Base-by-base conservation (phyloP, 306 rosid genomes). In the Quillaja saponaria region DNA sequence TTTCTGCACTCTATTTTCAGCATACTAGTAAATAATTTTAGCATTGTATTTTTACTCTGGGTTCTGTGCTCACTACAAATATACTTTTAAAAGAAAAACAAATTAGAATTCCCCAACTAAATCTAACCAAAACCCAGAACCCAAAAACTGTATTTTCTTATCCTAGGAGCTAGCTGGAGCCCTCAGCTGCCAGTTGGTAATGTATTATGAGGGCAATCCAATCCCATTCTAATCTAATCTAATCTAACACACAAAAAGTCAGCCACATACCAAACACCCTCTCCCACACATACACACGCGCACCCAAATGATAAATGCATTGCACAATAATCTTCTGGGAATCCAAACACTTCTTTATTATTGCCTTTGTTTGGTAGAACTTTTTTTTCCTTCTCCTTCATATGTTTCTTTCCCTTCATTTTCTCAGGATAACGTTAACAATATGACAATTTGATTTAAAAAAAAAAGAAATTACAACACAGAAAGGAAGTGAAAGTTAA, bases 391-490 rank as follows among this genome's bases (percentile, higher is more conserved):
- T 2, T 12, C 6, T 63, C 66, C 53, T 59, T 31, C 71, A 49
- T 68, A 48, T 57, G 61, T 71, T 41, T 18, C 20, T 65, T 63
- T 69, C 68, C 72, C 47, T 76, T 78, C 85, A 72, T 82, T 84
- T 77, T 75, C 80, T 76, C 84, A 75, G 81, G 83, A 82, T 63
- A 81, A 63, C 74, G 55, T 85, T 73, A 76, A 80, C 49, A 77
- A 67, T 34, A 64, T 65, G 63, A 74, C 71, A 74, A 61, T 70
- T 42, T 6, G 65, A 60, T 55, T 51, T 52, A 60, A 46, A 16
- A 48, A 37, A 48, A 34, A 44, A n/a, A 10, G 5, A 3, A 5
- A 13, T 7, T 3, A 50, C 9, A 37, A 0, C 0, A n/a, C 1
- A 35, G 11, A 66, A 53, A 51, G 17, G 47, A 75, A 62, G 76